These are phyloP conservation scores for Candida glucosophila DNA, from an alignment of 1,139 yeast species.

Conservation along the genomic window DNA sequence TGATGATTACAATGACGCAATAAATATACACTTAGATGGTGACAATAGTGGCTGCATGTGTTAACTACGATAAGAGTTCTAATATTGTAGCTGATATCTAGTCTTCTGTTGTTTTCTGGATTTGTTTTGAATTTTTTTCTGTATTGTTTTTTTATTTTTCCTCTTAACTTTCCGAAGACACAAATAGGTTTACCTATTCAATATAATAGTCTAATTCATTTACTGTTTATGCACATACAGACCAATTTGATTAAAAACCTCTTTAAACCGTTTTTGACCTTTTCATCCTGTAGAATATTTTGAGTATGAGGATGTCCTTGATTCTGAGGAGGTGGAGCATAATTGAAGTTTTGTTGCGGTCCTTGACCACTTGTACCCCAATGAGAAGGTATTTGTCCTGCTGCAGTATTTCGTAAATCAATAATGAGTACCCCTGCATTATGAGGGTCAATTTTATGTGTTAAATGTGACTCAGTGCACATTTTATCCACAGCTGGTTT, in stretches of 20 bases:
- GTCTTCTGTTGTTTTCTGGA: no score
- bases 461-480: constrained; percentile 58
- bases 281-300: no score
- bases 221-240: constrained; percentile 27
- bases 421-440: constrained; percentile 78
- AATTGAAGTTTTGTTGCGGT: constrained; percentile 12
- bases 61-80: constrained; percentile 15
- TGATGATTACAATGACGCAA: constrained; percentile 88
- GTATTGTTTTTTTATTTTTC: no score
- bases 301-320: no score
- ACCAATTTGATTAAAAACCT: constrained; percentile 23
- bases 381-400: constrained; percentile 39
- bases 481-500: constrained; percentile 82
- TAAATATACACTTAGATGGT: constrained; percentile 84
- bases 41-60: constrained; percentile 76
- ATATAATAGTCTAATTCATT: no score
- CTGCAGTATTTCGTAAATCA: constrained; percentile 37
- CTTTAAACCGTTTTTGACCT: constrained; percentile 9
- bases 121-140: no score
- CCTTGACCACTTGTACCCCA: constrained; percentile 37
- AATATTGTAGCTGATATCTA: no score
- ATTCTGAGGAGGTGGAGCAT: constrained; percentile 11
- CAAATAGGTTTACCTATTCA: no score
- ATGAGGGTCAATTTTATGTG: constrained; percentile 52
- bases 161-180: no score